These are phyloP conservation scores for Cyclotella baltica DNA, from an alignment of 108 stramenopile species.

Conservation along the genomic window DNA sequence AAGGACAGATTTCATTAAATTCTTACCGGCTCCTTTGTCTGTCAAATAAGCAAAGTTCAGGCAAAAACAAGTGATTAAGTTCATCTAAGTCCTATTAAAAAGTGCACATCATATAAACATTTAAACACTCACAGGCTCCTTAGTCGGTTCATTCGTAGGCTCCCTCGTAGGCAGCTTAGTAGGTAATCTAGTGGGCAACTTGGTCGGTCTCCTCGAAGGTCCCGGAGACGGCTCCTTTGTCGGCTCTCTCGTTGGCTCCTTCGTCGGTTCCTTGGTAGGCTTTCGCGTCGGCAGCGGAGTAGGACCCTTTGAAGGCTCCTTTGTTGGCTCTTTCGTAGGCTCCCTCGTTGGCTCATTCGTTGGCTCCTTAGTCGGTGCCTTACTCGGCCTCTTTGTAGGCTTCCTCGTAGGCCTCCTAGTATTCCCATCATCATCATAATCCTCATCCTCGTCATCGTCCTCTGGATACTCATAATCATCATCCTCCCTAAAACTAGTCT, in stretches of 20 bases:
- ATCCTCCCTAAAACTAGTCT: neutral
- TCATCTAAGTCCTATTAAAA: neutral
- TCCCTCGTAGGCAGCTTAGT: conserved; percentile 33
- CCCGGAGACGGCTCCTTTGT: conserved; percentile 27
- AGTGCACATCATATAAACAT: neutral
- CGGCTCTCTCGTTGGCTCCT: conserved; percentile 31
- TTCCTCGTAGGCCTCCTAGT: conserved; percentile 6
- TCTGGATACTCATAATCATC: neutral
- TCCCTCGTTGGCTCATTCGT: conserved; percentile 12
- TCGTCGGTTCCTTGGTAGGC: conserved; percentile 32
- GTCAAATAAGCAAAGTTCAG: too few species aligned
- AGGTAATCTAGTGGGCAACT: conserved; percentile 6
- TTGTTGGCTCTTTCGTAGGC: conserved; percentile 15
- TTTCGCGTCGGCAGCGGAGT: conserved; percentile 10
- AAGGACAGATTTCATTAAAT: too few species aligned
- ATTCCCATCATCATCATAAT: neutral
- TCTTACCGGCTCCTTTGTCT: too few species aligned
- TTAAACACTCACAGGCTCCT: conserved; percentile 15
- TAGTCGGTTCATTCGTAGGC: conserved; percentile 43
- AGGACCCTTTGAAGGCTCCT: conserved; percentile 15
- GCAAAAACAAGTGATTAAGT: neutral
- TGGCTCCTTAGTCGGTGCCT: conserved; percentile 6
- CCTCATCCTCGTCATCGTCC: neutral
- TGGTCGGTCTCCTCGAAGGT: conserved; percentile 15
- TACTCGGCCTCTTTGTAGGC: conserved; percentile 2